A percentile compares a stretch with the other conserved stretches of the same genome.
Conservation (phyloP, 2,329 filamentous ascomycete genomes). For the Pseudogymnoascus sp. region DNA sequence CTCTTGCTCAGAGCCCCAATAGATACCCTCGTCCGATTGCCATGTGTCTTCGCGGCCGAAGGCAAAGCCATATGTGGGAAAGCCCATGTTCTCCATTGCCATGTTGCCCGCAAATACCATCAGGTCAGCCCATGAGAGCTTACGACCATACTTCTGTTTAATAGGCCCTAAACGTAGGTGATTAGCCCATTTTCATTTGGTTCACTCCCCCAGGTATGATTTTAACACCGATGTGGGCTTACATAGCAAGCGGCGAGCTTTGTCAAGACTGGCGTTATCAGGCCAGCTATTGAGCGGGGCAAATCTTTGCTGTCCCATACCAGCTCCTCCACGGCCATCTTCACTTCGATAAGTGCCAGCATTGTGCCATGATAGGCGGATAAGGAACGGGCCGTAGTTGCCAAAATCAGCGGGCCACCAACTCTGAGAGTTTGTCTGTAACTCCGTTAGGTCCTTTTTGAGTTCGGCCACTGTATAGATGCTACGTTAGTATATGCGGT, state of each 20-base stretch:
- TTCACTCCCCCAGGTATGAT: background rate
- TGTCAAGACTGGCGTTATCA: conserved; percentile 53
- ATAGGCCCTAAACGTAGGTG: conserved; percentile 39
- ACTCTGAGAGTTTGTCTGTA: conserved; percentile 54
- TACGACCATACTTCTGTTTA: conserved; percentile 56
- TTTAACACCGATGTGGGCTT: background rate
- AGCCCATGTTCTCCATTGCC: conserved; percentile 52
- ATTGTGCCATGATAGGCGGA: conserved; percentile 56
- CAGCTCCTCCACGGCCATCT: conserved; percentile 52
- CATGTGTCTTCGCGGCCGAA: conserved; percentile 50
- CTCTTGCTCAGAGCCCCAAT: conserved; percentile 52
- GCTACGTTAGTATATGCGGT: background rate
- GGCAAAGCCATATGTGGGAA: conserved; percentile 49
- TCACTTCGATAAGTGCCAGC: conserved; percentile 52
- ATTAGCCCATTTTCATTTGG: background rate
- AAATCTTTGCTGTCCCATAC: conserved; percentile 52
- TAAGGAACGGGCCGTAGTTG: conserved; percentile 52
- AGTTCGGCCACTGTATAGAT: conserved; percentile 31
- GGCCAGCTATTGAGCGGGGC: conserved; percentile 57
- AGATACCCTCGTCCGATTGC: conserved; percentile 53
- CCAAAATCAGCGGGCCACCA: conserved; percentile 57
- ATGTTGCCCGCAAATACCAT: conserved; percentile 51
- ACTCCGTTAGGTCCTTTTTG: conserved; percentile 47
- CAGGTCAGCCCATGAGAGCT: conserved; percentile 55
- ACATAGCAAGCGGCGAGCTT: conserved; percentile 50